phyloP scores from a whole-genome alignment of 495 filamentous ascomycete species.

The Cladorrhinum samala region DNA sequence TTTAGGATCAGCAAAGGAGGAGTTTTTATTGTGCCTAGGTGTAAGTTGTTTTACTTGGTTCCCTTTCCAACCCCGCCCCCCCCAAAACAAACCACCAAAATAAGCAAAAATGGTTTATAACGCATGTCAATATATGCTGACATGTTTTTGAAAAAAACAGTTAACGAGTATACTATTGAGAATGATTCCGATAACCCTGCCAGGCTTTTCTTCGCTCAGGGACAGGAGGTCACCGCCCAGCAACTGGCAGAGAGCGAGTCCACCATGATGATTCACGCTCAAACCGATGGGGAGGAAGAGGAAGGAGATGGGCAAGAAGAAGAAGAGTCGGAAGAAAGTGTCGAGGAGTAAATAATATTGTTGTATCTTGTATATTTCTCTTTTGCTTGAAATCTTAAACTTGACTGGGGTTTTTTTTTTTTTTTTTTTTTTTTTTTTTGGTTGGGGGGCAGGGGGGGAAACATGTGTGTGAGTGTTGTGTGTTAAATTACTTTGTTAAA shows the following conservation, averaged over 20 bases:
- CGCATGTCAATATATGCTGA: too few species aligned
- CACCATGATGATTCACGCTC: neutral
- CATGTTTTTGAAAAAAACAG: too few species aligned
- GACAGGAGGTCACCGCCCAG: constrained; percentile 47
- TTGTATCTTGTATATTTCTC: neutral
- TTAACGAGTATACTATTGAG: constrained; percentile 77
- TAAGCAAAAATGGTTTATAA: too few species aligned
- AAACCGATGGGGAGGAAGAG: constrained; percentile 3
- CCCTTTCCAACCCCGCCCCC: neutral
- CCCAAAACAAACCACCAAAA: neutral
- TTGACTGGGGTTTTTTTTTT: neutral
- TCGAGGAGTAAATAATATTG: neutral
- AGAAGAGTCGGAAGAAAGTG: constrained; percentile 2
- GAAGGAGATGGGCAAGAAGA: constrained; percentile 8
- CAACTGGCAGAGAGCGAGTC: constrained; percentile 1
- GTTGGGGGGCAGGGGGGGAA: too few species aligned
- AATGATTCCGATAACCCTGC: constrained; percentile 64
- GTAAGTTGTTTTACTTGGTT: constrained; percentile 47
- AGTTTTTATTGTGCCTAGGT: constrained; percentile 88
- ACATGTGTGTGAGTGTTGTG: too few species aligned
- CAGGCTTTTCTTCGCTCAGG: constrained; percentile 81
- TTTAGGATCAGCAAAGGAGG: constrained; percentile 83
- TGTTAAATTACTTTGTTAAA: too few species aligned
- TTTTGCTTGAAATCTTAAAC: neutral
- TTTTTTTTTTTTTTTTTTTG: too few species aligned